phyloP scores from a whole-genome alignment of 1,139 yeast species.

The Maudiozyma humilis region DNA sequence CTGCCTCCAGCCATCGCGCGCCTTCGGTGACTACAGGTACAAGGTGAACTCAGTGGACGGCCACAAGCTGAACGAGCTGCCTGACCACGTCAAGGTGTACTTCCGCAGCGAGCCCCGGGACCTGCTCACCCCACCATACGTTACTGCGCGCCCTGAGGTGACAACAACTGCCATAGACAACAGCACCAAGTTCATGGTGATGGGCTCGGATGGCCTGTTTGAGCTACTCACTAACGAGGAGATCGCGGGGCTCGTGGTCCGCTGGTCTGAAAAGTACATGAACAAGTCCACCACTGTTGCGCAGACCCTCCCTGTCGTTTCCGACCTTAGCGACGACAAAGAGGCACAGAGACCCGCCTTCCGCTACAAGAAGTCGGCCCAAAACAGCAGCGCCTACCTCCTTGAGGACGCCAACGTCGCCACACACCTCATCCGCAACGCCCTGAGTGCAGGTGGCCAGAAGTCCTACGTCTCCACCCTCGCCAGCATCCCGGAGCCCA shows the following conservation, averaged over 20 bases:
- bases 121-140: constrained; percentile 87
- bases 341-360: constrained; percentile 54
- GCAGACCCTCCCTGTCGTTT: constrained; percentile 53
- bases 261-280: constrained; percentile 81
- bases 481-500: constrained; percentile 87
- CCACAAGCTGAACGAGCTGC: constrained; percentile 46
- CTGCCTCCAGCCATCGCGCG: constrained; percentile 89
- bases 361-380: constrained; percentile 34
- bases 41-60: constrained; percentile 56
- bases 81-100: constrained; percentile 72
- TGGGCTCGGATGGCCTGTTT: constrained; percentile 92
- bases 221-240: constrained; percentile 90
- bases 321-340: constrained; percentile 52
- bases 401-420: constrained; percentile 81
- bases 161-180: constrained; percentile 74
- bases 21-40: constrained; percentile 95
- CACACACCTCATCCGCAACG: constrained; percentile 88
- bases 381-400: constrained; percentile 36
- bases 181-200: constrained; percentile 75
- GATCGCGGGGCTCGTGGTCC: constrained; percentile 82
- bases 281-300: constrained; percentile 34
- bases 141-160: constrained; percentile 91
- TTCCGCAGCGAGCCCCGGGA: constrained; percentile 77
- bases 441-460: constrained; percentile 81
- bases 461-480: constrained; percentile 81